Evolutionary conservation across 805 yeast species (phyloP).

Genomic region (Kurtzmaniella cleridarum): DNA sequence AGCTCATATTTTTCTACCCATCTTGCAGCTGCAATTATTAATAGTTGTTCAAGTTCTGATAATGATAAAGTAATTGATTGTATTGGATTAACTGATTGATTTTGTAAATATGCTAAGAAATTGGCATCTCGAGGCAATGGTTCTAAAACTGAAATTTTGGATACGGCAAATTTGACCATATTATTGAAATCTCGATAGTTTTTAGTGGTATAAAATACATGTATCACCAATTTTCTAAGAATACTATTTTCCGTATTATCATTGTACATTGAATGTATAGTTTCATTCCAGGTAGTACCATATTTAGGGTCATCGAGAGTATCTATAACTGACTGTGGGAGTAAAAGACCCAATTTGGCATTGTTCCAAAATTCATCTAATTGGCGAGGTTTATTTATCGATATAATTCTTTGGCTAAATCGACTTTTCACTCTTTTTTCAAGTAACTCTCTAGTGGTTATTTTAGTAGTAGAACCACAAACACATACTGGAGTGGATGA

Average conservation of each 20-base stretch:
- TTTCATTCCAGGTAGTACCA: slow-evolving; percentile 41
- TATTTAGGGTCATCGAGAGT: slow-evolving; percentile 13
- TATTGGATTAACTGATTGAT: slow-evolving; percentile 18
- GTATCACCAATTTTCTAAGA: slow-evolving; percentile 11
- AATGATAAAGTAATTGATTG: slow-evolving; percentile 32
- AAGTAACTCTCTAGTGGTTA: slow-evolving; percentile 71
- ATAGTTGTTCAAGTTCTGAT: slow-evolving; percentile 66
- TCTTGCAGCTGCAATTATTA: slow-evolving; percentile 73
- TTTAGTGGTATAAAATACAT: slow-evolving; percentile 54
- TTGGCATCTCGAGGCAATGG: slow-evolving; percentile 21
- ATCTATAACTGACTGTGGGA: slow-evolving; percentile 13
- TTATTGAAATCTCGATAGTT: slow-evolving; percentile 48
- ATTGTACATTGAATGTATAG: slow-evolving; percentile 25
- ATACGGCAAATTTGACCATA: slow-evolving; percentile 38
- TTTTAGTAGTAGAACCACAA: slow-evolving; percentile 70
- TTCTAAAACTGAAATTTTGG: slow-evolving; percentile 15
- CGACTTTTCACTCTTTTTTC: slow-evolving; percentile 91
- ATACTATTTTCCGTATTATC: slow-evolving; percentile 6
- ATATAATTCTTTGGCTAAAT: slow-evolving; percentile 74
- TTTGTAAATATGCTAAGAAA: slow-evolving; percentile 17
- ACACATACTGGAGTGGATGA: slow-evolving; percentile 71
- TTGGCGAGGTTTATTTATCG: slow-evolving; percentile 46
- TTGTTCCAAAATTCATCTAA: slow-evolving; percentile 48
- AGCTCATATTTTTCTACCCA: slow-evolving; percentile 54
- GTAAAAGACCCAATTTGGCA: slow-evolving; percentile 35